A percentile compares a stretch with the other conserved stretches of the same genome.
phyloP scores from a whole-genome alignment of 768 basidiomycete species.

The Amylocystis lapponica region DNA sequence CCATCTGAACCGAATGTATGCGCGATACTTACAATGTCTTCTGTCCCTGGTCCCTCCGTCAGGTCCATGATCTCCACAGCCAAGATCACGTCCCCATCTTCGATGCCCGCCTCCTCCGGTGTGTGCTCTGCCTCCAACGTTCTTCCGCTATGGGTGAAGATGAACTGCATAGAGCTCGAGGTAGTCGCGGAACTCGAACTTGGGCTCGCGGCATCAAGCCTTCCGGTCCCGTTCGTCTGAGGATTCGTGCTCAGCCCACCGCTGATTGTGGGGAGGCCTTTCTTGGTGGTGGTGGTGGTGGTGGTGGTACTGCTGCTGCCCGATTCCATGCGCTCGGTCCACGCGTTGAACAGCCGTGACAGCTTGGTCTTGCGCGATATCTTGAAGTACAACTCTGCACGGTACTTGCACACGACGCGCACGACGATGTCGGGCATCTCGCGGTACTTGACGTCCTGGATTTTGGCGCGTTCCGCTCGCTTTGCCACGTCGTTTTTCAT shows the following conservation, averaged over 20 bases:
- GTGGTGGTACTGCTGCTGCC: conserved; percentile 6
- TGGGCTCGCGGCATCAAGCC: conserved; percentile 35
- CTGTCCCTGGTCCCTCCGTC: conserved; percentile 59
- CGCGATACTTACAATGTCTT: conserved; percentile 46
- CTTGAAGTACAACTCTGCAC: conserved; percentile 89
- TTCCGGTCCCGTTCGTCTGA: conserved; percentile 44
- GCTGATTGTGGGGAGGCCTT: too few relatives aligned
- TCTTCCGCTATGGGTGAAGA: conserved; percentile 81
- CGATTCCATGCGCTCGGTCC: conserved; percentile 83
- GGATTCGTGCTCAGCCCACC: conserved; percentile 17
- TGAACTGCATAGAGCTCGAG: conserved; percentile 56
- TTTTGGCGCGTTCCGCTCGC: conserved; percentile 71
- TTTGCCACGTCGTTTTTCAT: conserved; percentile 82
- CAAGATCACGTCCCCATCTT: conserved; percentile 83
- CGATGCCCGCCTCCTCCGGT: conserved; percentile 82
- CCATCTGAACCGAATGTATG: neutral
- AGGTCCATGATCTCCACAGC: conserved; percentile 90
- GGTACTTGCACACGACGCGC: conserved; percentile 84
- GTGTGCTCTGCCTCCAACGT: conserved; percentile 78
- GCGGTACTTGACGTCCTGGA: conserved; percentile 75
- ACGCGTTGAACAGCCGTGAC: conserved; percentile 75
- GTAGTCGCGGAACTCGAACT: conserved; percentile 24
- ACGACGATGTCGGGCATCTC: conserved; percentile 89
- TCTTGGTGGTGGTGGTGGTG: conserved; percentile 27
- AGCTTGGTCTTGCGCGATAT: conserved; percentile 88